Conservation (phyloP, 2,329 filamentous ascomycete genomes). For the Diaporthe caulivora region DNA sequence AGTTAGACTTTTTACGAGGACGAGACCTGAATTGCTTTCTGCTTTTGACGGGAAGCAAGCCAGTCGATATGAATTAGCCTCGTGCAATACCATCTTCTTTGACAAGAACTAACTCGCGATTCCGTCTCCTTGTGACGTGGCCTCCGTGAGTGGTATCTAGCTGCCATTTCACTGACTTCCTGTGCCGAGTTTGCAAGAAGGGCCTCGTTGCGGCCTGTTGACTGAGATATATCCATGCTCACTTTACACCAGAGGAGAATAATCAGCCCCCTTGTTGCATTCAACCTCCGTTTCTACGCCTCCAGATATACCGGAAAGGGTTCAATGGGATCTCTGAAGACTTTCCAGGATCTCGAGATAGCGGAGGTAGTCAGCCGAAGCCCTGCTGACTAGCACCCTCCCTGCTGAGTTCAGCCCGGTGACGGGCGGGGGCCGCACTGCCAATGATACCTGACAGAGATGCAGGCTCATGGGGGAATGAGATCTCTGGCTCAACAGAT, state of each 20-base stretch:
- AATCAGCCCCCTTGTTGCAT: not conserved
- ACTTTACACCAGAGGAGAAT: not conserved
- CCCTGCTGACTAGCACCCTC: not conserved
- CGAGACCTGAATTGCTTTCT: not conserved
- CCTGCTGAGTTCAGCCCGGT: too few relatives aligned
- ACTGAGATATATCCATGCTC: not conserved
- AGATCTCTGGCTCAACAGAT: not conserved
- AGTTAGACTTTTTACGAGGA: not conserved
- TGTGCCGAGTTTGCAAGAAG: not conserved
- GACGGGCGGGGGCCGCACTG: not conserved
- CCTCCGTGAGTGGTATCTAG: too few relatives aligned
- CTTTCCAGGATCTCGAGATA: not conserved
- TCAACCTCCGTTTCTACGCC: not conserved
- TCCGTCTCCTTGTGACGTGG: not conserved
- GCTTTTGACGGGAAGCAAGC: not conserved
- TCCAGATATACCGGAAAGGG: not conserved
- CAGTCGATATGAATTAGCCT: not conserved
- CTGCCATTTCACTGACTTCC: not conserved
- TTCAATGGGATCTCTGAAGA: too few relatives aligned
- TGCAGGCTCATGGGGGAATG: too few relatives aligned
- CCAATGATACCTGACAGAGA: conserved; percentile 1
- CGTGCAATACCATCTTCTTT: not conserved
- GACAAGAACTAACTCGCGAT: not conserved
- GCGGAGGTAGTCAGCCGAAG: not conserved
- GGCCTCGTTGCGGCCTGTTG: too few relatives aligned